Conservation (phyloP, 208 protist genomes). For the Blechomonas ayalai region DNA sequence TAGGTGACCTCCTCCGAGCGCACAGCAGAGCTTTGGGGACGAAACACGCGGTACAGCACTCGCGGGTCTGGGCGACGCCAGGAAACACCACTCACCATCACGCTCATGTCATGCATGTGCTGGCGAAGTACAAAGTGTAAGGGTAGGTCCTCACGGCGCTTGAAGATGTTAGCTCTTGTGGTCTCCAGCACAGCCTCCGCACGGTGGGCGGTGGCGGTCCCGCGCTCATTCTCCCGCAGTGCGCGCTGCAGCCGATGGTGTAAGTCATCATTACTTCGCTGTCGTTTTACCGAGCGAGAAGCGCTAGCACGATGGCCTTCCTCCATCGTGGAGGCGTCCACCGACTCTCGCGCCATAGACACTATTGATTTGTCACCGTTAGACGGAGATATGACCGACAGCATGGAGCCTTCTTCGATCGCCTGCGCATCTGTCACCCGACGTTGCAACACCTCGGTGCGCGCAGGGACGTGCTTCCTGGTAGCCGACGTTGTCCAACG, state of each 20-base stretch:
- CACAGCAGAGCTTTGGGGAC: constrained; percentile 11
- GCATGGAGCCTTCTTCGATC: constrained; percentile 22
- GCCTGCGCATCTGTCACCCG: constrained; percentile 14
- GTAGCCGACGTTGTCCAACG: constrained; percentile 30
- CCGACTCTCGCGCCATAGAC: neutral
- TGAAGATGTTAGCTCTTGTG: constrained; percentile 29
- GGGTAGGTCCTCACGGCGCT: constrained; percentile 24
- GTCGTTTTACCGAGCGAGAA: neutral
- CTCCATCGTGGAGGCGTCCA: constrained; percentile 8
- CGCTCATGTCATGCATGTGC: neutral
- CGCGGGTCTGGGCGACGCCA: constrained; percentile 60
- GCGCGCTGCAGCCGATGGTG: constrained; percentile 9
- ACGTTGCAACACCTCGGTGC: constrained; percentile 36
- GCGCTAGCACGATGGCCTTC: neutral
- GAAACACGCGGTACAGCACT: constrained; percentile 66
- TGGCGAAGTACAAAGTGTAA: constrained; percentile 39
- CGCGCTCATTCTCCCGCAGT: constrained; percentile 1
- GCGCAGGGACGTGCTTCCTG: constrained; percentile 20
- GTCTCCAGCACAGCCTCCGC: constrained; percentile 18
- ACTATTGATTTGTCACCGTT: neutral
- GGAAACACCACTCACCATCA: constrained; percentile 16
- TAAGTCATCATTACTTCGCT: constrained; percentile 12
- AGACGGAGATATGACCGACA: neutral
- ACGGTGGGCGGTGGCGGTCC: constrained; percentile 1
- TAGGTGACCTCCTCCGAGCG: constrained; percentile 18